Evolutionary conservation across 2,329 filamentous ascomycete species (phyloP).

Genomic region (Alternaria dauci): DNA sequence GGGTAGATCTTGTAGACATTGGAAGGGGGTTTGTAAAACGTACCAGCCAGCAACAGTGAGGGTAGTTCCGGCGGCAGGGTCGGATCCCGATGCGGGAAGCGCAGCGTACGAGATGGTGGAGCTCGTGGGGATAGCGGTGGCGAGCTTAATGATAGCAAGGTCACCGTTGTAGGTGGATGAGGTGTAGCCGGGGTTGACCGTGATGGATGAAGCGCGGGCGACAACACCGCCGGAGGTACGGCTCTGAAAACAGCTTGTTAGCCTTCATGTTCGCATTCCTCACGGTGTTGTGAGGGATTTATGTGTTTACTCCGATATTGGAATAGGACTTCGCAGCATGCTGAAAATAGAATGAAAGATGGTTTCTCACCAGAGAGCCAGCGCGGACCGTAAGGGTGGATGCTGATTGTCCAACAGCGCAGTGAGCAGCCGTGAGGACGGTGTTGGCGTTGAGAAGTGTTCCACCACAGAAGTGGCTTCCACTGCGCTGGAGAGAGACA

Average conservation of each 20-base stretch:
- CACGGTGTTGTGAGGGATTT: background rate
- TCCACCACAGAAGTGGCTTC: conserved; percentile 40
- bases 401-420: conserved; percentile 19
- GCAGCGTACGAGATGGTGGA: conserved; percentile 33
- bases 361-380: conserved; percentile 20
- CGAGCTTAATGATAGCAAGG: conserved; percentile 39
- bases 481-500: conserved; percentile 30
- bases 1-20: background rate
- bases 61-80: conserved; percentile 31
- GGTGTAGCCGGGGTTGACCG: conserved; percentile 33
- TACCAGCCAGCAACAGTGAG: conserved; percentile 37
- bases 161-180: conserved; percentile 29
- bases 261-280: background rate
- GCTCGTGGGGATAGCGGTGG: conserved; percentile 32
- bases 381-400: conserved; percentile 24
- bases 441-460: conserved; percentile 41
- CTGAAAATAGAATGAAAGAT: background rate
- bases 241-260: conserved; percentile 7
- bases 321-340: background rate
- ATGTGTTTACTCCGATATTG: background rate
- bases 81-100: conserved; percentile 31
- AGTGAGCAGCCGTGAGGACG: conserved; percentile 41
- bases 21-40: background rate
- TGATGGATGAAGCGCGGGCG: conserved; percentile 28
- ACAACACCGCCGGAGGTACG: conserved; percentile 31